Conservation (phyloP, 345 rosid species). For the Eucalyptus curtisii region DNA sequence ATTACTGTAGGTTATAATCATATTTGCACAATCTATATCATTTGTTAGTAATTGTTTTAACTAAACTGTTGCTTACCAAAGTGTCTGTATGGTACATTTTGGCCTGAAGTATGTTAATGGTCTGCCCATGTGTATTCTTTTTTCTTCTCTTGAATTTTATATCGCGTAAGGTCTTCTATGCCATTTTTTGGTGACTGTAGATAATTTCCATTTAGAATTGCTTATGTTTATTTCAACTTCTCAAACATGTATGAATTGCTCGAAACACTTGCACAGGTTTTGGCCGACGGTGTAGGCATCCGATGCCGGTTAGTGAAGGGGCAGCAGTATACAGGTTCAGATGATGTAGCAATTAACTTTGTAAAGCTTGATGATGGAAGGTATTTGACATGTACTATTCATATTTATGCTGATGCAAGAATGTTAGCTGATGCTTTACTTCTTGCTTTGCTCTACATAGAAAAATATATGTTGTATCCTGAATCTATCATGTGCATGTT, state of each 20-base stretch:
- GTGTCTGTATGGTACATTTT: not conserved
- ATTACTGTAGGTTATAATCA: not conserved
- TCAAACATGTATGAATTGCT: not conserved
- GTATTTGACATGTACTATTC: conserved; percentile 8
- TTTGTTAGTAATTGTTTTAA: not conserved
- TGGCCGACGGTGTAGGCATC: conserved; percentile 78
- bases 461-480: not conserved
- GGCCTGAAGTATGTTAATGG: not conserved
- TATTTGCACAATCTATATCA: not conserved
- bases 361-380: conserved; percentile 87
- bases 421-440: not conserved
- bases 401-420: not conserved
- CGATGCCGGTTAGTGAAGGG: conserved; percentile 94
- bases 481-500: not conserved
- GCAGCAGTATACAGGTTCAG: conserved; percentile 77
- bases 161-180: not conserved
- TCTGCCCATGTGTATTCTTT: not conserved
- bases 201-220: not conserved
- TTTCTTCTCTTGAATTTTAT: not conserved
- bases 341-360: conserved; percentile 86
- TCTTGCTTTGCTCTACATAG: not conserved
- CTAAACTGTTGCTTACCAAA: not conserved
- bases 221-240: not conserved
- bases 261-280: conserved; percentile 42
- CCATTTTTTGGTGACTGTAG: not conserved